These are phyloP conservation scores for Guyanaporus albipodus DNA, from an alignment of 768 basidiomycete species.

Conservation along the genomic window DNA sequence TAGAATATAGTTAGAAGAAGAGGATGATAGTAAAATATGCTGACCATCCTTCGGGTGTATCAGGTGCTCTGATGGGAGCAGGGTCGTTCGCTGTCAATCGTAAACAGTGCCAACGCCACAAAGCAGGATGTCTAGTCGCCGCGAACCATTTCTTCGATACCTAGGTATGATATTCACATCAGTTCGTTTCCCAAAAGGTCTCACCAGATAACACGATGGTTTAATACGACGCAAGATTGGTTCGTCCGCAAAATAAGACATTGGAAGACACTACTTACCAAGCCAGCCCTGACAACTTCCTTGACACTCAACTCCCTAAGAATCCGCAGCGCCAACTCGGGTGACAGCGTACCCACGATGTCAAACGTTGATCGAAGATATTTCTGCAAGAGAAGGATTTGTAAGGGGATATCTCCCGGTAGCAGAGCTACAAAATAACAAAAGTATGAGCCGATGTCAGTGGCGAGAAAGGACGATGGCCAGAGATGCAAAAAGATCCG, in stretches of 20 bases:
- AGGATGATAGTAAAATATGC: conserved; percentile 20
- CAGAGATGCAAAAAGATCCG: background rate
- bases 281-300: conserved; percentile 53
- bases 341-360: conserved; percentile 67
- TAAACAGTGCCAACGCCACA: conserved; percentile 78
- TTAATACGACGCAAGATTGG: background rate
- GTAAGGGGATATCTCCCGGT: conserved; percentile 80
- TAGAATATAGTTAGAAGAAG: background rate
- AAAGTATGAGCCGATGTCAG: conserved; percentile 8
- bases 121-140: conserved; percentile 51
- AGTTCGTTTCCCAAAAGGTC: background rate
- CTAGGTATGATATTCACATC: conserved; percentile 12
- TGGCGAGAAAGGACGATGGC: background rate
- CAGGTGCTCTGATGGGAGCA: conserved; percentile 56
- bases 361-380: conserved; percentile 82
- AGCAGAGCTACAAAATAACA: conserved; percentile 51
- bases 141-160: conserved; percentile 43
- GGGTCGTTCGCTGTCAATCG: conserved; percentile 72
- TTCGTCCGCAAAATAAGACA: background rate
- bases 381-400: conserved; percentile 81
- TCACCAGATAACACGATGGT: background rate
- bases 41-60: conserved; percentile 69
- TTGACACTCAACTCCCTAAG: conserved; percentile 54
- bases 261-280: conserved; percentile 30
- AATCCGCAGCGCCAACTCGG: conserved; percentile 60